phyloP scores from a whole-genome alignment of 2,329 filamentous ascomycete species.

The Byssoonygena ceratinophila region DNA sequence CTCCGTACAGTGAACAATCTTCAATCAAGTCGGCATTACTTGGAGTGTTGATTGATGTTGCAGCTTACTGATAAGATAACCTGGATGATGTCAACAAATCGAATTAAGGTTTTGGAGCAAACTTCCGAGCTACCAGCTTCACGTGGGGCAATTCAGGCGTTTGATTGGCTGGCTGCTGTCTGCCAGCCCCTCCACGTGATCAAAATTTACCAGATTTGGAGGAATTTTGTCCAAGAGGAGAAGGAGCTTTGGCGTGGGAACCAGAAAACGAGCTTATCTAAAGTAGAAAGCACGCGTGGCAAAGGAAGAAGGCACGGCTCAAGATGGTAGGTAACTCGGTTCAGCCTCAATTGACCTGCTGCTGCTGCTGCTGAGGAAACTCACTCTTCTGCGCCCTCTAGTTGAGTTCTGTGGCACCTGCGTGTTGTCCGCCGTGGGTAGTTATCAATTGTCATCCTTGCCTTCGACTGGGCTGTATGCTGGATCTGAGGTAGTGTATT shows the following conservation, averaged over 20 bases:
- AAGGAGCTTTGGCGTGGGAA: neutral
- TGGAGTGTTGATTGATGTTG: too few species aligned
- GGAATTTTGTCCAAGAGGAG: neutral
- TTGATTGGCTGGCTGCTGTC: neutral
- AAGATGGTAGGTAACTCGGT: neutral
- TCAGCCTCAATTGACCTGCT: neutral
- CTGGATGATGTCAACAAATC: neutral
- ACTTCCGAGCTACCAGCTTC: neutral
- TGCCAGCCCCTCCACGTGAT: neutral
- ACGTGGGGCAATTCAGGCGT: neutral
- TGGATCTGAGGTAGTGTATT: too few species aligned
- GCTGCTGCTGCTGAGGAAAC: neutral
- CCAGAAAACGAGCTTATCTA: neutral
- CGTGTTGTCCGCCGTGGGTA: neutral
- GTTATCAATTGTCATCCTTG: neutral
- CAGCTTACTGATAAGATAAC: too few species aligned
- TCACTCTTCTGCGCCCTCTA: neutral
- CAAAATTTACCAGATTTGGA: neutral
- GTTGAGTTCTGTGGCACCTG: neutral
- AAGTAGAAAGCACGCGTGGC: constrained; percentile 7
- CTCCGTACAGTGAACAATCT: too few species aligned
- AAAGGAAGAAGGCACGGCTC: neutral
- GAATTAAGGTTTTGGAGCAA: neutral
- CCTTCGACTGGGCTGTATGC: too few species aligned
- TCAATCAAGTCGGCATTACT: too few species aligned